Percentiles rank a stretch among this genome's conserved stretches.
Conservation (phyloP, 1,139 yeast genomes). For the Yamadazyma mexicana region DNA sequence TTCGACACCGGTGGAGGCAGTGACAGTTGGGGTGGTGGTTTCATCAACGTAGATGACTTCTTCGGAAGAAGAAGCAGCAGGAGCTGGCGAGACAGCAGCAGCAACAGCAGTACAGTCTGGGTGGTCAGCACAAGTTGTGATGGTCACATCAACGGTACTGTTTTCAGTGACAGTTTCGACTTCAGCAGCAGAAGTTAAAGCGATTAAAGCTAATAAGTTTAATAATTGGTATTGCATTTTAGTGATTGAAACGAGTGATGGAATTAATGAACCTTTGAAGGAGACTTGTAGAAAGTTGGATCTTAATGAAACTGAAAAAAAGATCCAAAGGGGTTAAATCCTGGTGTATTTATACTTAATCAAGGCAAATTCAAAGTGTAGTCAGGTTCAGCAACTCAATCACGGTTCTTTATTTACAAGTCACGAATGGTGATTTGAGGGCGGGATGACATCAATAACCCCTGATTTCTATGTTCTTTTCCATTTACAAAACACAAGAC, state of each 20-base stretch:
- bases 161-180: constrained; percentile 33
- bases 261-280: constrained; percentile 1
- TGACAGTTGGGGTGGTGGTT: constrained; percentile 36
- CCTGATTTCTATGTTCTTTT: neutral
- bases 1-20: constrained; percentile 37
- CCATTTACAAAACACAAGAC: neutral
- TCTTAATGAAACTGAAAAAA: neutral
- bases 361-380: constrained; percentile 2
- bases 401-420: neutral
- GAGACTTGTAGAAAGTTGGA: neutral
- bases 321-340: constrained; percentile 12
- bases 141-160: constrained; percentile 38
- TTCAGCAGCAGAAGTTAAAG: constrained; percentile 21
- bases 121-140: constrained; percentile 43
- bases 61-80: constrained; percentile 20
- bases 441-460: neutral
- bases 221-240: constrained; percentile 23
- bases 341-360: constrained; percentile 15
- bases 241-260: constrained; percentile 4
- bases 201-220: constrained; percentile 32
- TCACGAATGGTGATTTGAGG: neutral
- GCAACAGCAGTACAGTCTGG: constrained; percentile 18
- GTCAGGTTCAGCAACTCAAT: too few species aligned
- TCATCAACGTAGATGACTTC: constrained; percentile 25
- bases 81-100: constrained; percentile 16